Evolutionary conservation across 2,329 filamentous ascomycete genomes (phyloP).

Genomic region (Pyricularia grisea): DNA sequence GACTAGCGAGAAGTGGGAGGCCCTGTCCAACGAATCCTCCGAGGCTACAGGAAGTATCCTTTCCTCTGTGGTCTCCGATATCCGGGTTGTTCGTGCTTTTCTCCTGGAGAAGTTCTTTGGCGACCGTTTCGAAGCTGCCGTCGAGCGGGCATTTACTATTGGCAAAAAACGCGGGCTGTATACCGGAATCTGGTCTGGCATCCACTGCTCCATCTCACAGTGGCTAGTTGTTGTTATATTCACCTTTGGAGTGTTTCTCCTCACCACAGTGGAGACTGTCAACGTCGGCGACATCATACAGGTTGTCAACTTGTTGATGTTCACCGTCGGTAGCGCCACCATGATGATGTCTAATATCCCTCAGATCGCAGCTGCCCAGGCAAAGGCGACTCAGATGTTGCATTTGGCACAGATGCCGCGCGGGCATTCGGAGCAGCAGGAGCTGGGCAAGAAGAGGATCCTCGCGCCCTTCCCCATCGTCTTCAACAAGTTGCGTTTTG

Average conservation of each 20-base stretch:
- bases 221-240: slow-evolving; percentile 74
- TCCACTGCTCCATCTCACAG: slow-evolving; percentile 64
- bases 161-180: slow-evolving; percentile 59
- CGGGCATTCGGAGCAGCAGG: slow-evolving; percentile 41
- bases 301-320: slow-evolving; percentile 75
- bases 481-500: slow-evolving; percentile 57
- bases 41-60: slow-evolving; percentile 53
- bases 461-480: slow-evolving; percentile 30
- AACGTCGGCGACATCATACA: slow-evolving; percentile 54
- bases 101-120: slow-evolving; percentile 66
- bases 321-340: slow-evolving; percentile 66
- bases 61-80: slow-evolving; percentile 67
- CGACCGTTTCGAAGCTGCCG: slow-evolving; percentile 47
- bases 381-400: slow-evolving; percentile 64
- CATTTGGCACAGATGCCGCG: slow-evolving; percentile 54
- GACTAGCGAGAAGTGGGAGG: slow-evolving; percentile 65
- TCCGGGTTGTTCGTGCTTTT: slow-evolving; percentile 68
- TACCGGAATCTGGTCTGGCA: slow-evolving; percentile 63
- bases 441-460: slow-evolving; percentile 24
- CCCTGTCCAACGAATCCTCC: slow-evolving; percentile 52
- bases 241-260: slow-evolving; percentile 66
- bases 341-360: slow-evolving; percentile 67
- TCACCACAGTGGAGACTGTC: slow-evolving; percentile 33
- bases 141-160: slow-evolving; percentile 40
- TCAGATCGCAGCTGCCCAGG: slow-evolving; percentile 65